phyloP scores from a whole-genome alignment of 768 basidiomycete species.

The Gelatoporia subvermispora region DNA sequence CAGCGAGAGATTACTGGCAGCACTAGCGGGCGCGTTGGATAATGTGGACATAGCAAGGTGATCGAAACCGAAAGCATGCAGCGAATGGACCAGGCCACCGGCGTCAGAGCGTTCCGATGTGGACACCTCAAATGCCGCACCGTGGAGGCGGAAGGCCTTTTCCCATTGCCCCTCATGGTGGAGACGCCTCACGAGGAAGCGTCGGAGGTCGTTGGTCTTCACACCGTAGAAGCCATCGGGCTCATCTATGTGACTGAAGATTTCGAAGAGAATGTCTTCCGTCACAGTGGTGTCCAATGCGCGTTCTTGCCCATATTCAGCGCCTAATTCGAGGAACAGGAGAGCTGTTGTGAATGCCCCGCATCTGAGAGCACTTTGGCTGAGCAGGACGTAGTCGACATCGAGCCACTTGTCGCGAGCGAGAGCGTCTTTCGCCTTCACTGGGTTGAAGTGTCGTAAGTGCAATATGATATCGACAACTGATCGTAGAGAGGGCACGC shows the following conservation, averaged over 20 bases:
- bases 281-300: conserved; percentile 27
- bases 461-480: conserved; percentile 78
- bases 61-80: conserved; percentile 89
- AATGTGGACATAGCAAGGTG: conserved; percentile 74
- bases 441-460: conserved; percentile 61
- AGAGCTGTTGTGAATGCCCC: conserved; percentile 88
- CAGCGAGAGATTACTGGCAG: conserved; percentile 39
- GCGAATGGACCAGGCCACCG: conserved; percentile 69
- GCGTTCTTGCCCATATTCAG: conserved; percentile 39
- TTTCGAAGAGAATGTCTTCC: conserved; percentile 80
- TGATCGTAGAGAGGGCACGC: conserved; percentile 41
- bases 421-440: conserved; percentile 31
- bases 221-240: conserved; percentile 99
- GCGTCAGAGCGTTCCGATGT: conserved; percentile 36
- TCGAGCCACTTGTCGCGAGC: conserved; percentile 78
- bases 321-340: conserved; percentile 80
- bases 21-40: conserved; percentile 1
- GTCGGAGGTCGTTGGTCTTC: conserved; percentile 66
- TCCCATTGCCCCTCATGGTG: conserved; percentile 94
- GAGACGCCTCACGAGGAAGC: conserved; percentile 78
- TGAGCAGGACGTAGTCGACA: conserved; percentile 68
- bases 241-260: conserved; percentile 94
- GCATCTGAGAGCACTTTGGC: conserved; percentile 66
- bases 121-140: conserved; percentile 73
- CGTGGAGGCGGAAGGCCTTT: conserved; percentile 86